Evolutionary conservation across 2,329 filamentous ascomycete species (phyloP), one percentile per base, ranked within the genome.

Genomic region (Diplodia scrobiculata): DNA sequence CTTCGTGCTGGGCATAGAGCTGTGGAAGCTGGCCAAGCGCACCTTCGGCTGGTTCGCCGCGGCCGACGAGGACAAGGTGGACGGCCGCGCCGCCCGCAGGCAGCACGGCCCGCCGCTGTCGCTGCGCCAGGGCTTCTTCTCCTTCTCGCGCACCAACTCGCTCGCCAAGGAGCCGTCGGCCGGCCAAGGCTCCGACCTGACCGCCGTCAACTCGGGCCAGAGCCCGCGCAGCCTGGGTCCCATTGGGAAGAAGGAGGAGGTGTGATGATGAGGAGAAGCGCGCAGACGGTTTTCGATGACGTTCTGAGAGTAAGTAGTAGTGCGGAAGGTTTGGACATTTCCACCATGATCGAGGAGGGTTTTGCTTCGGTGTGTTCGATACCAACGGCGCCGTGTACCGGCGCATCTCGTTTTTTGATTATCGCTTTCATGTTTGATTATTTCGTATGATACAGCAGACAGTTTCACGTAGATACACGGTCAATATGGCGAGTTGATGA

Each of bases 21-120:
- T 62, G 7, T 72, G 71, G 70, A 72, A 72, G 65, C 38, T 65
- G 19, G n/a, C 47, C 14, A 72, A 72, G 68, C 66, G 70, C 63
- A 58, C 27, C 4, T 64, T 64, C 52, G 70, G 70, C 13, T 71
- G 68, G 70, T 71, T 71, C 55, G 66, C 66, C 17, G 66, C 58
- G 17, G 59, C 32, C 4, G 68, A 71, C 47, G 66, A 65, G 41
- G 67, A 68, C 36, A 63, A 51, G n/a, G 17, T 36, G n/a, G 17
- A 27, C 27, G 52, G 59, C 11, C 25, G 25, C 29, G 38, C 21
- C 63, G 63, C 63, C 34, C 32, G 9, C 32, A 7, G 45, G 38
- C 54, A 55, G 21, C 41, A 62, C 21, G 55, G 45, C 36, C 47
- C 62, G 9, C 47, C 62, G 9, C 59, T 68, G 36, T 64, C 48